phyloP scores from a whole-genome alignment of 768 basidiomycete genomes.

The Coprinellus aureogranulatus region DNA sequence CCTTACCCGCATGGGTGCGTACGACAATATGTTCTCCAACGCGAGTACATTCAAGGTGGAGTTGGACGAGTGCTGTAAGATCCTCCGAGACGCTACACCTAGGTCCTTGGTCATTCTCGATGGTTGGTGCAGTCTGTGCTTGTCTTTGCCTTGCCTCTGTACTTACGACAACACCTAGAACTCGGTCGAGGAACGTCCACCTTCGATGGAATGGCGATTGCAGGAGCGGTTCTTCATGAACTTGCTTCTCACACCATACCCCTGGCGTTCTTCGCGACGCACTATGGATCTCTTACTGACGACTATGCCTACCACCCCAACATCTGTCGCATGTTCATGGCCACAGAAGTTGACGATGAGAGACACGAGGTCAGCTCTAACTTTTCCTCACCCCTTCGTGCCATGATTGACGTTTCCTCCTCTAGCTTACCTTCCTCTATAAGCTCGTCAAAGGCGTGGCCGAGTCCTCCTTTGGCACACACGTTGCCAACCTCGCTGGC shows the following conservation, averaged over 20 bases:
- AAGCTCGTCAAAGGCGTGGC: slow-evolving; percentile 90
- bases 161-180: too few species aligned
- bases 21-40: slow-evolving; percentile 95
- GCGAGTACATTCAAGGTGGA: slow-evolving; percentile 98
- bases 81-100: slow-evolving; percentile 90
- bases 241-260: slow-evolving; percentile 91
- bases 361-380: slow-evolving; percentile 67
- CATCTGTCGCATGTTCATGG: slow-evolving; percentile 94
- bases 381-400: not conserved
- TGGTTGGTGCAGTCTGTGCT: slow-evolving; percentile 46
- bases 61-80: slow-evolving; percentile 95
- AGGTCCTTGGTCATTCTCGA: slow-evolving; percentile 93
- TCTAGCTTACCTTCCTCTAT: slow-evolving; percentile 88
- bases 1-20: slow-evolving; percentile 96
- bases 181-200: slow-evolving; percentile 95
- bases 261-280: slow-evolving; percentile 94
- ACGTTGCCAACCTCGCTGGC: slow-evolving; percentile 93
- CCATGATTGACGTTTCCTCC: slow-evolving; percentile 5
- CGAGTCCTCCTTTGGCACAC: slow-evolving; percentile 86
- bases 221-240: slow-evolving; percentile 90
- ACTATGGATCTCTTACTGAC: slow-evolving; percentile 93
- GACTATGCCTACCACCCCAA: slow-evolving; percentile 92
- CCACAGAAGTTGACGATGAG: slow-evolving; percentile 88
- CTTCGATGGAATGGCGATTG: slow-evolving; percentile 98
- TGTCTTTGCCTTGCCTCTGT: slow-evolving; percentile 11